These are phyloP conservation scores for Aspergillus coremiiformis DNA, from an alignment of 495 filamentous ascomycete species.

Conservation along the genomic window DNA sequence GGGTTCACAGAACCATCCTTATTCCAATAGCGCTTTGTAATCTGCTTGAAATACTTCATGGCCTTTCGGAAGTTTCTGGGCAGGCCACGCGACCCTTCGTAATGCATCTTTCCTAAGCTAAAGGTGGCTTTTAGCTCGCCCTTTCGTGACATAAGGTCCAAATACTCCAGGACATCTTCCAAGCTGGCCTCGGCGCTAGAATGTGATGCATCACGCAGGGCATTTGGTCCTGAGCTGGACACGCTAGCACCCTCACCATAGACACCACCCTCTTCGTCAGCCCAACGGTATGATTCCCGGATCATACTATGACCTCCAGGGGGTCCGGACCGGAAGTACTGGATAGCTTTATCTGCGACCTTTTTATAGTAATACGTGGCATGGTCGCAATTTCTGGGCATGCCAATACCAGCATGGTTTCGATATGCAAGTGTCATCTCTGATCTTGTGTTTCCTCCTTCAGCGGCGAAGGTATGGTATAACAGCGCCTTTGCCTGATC, in stretches of 20 bases:
- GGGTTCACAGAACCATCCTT: constrained; percentile 58
- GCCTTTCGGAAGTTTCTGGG: constrained; percentile 66
- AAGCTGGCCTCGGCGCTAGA: constrained; percentile 73
- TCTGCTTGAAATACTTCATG: constrained; percentile 71
- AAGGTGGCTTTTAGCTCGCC: constrained; percentile 90
- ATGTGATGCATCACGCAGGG: constrained; percentile 58
- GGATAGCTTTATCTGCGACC: constrained; percentile 89
- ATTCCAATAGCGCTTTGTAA: constrained; percentile 83
- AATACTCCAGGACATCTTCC: constrained; percentile 90
- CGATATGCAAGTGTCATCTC: constrained; percentile 93
- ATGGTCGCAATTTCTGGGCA: constrained; percentile 75
- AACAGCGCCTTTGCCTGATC: constrained; percentile 90
- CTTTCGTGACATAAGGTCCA: constrained; percentile 89
- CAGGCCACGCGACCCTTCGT: constrained; percentile 75
- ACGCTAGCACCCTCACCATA: constrained; percentile 93
- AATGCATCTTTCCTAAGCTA: constrained; percentile 79
- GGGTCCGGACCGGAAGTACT: constrained; percentile 77
- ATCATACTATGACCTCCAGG: constrained; percentile 78
- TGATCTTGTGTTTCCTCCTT: constrained; percentile 71
- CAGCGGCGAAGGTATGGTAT: constrained; percentile 91
- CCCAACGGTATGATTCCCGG: constrained; percentile 64
- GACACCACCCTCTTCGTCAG: constrained; percentile 85
- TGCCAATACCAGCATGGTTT: constrained; percentile 78
- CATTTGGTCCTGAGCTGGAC: constrained; percentile 83
- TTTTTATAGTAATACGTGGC: constrained; percentile 84